Percentiles rank a stretch among this genome's conserved stretches.
Evolutionary conservation across 2,329 filamentous ascomycete species (phyloP).

Genomic region (Beauveria sp.): DNA sequence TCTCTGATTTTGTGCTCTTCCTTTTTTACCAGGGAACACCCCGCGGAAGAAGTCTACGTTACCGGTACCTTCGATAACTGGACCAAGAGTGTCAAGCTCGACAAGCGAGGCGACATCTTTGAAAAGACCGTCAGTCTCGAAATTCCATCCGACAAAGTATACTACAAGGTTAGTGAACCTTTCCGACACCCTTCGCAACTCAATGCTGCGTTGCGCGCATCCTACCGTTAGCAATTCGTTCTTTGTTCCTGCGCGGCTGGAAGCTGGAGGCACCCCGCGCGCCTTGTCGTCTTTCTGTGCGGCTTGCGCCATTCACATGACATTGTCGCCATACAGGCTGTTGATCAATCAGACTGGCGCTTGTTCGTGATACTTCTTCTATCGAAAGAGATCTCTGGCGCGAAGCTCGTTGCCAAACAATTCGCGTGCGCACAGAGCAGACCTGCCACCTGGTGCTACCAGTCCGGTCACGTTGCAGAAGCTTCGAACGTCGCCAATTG

Average conservation of each 20-base stretch:
- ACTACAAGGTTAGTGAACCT: conserved; percentile 74
- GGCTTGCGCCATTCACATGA: not conserved
- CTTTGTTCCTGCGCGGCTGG: not conserved
- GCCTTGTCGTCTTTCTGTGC: not conserved
- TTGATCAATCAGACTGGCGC: not conserved
- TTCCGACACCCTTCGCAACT: not conserved
- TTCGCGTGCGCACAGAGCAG: not conserved
- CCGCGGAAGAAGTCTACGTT: conserved; percentile 81
- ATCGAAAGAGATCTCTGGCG: not conserved
- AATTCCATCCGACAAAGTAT: conserved; percentile 61
- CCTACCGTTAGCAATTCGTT: not conserved
- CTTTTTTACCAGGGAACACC: conserved; percentile 58
- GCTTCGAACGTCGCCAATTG: not conserved
- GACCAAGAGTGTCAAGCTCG: conserved; percentile 77
- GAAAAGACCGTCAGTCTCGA: conserved; percentile 73
- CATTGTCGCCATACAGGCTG: not conserved
- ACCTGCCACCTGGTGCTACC: not conserved
- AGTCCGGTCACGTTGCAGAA: not conserved
- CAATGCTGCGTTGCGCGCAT: not conserved
- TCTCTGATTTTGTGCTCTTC: not conserved
- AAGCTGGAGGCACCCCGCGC: not conserved
- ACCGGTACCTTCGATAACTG: conserved; percentile 95
- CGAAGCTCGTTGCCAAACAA: not conserved
- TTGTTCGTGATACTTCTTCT: not conserved
- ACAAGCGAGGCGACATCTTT: conserved; percentile 66